These are phyloP conservation scores for Nidularia pulvinata DNA, from an alignment of 768 basidiomycete genomes.

Conservation along the genomic window DNA sequence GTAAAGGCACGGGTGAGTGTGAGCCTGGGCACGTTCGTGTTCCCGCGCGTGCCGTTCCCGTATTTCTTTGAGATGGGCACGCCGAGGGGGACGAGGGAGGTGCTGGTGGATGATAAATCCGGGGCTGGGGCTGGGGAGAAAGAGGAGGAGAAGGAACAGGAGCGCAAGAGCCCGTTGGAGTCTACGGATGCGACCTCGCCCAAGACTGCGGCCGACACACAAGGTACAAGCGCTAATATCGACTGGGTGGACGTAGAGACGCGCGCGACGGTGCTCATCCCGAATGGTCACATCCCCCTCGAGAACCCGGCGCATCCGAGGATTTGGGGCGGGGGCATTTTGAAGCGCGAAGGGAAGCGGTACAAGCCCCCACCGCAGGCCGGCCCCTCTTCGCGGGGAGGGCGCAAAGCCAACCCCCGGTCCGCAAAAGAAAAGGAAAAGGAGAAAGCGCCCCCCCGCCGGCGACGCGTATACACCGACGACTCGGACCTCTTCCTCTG, in stretches of 20 bases:
- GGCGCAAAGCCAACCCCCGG: not conserved
- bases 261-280: conserved; percentile 56
- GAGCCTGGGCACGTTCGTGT: conserved; percentile 58
- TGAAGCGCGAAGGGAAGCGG: not conserved
- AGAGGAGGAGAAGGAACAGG: conserved; percentile 9
- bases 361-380: not conserved
- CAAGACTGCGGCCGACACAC: not conserved
- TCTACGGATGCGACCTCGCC: too few relatives aligned
- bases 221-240: too few relatives aligned
- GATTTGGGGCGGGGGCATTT: conserved; percentile 71
- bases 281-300: conserved; percentile 55
- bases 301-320: conserved; percentile 50
- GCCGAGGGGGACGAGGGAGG: too few relatives aligned
- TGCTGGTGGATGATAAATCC: conserved; percentile 11
- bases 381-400: not conserved
- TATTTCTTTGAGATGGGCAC: conserved; percentile 43
- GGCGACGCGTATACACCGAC: conserved; percentile 69
- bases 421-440: not conserved
- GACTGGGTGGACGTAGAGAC: conserved; percentile 45
- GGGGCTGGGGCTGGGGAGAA: conserved; percentile 10
- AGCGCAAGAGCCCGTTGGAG: too few relatives aligned
- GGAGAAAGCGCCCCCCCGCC: not conserved
- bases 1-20: conserved; percentile 24
- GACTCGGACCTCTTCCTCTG: conserved; percentile 74
- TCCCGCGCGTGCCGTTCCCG: conserved; percentile 58